Percentiles rank a stretch among this genome's conserved stretches.
Evolutionary conservation across 176 grass and related monocot species (phyloP).

Genomic region (Puccinellia tenuiflora): DNA sequence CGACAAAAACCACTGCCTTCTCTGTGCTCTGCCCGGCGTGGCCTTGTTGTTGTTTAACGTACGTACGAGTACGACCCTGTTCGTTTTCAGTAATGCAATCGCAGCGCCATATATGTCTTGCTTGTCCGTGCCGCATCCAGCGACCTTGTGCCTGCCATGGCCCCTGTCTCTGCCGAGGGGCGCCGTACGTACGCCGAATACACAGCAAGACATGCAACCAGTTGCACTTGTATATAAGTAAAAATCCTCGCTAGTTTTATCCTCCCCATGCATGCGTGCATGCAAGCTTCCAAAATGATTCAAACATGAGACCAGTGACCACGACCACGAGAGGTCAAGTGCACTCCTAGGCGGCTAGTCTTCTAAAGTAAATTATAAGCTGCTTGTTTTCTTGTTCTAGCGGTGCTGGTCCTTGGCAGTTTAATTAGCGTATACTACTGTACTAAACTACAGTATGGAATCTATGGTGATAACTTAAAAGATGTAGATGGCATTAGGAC

Average conservation of each 20-base stretch:
- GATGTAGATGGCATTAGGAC: not conserved
- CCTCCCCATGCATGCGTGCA: not conserved
- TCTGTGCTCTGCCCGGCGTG: not conserved
- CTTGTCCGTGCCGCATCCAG: conserved; percentile 45
- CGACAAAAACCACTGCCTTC: conserved; percentile 12
- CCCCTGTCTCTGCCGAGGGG: not conserved
- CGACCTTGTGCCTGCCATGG: not conserved
- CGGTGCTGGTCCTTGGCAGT: not conserved
- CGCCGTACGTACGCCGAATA: not conserved
- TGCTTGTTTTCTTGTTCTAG: not conserved
- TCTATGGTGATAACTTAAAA: not conserved
- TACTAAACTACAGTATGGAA: not conserved
- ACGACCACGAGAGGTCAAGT: not conserved
- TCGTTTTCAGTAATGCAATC: not conserved
- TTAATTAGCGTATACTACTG: not conserved
- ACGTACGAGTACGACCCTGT: not conserved
- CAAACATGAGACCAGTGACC: conserved; percentile 18
- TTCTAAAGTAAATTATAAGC: no score
- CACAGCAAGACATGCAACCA: not conserved
- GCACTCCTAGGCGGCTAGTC: not conserved
- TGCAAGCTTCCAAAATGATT: conserved; percentile 21
- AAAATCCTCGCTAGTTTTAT: conserved; percentile 8
- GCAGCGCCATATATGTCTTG: not conserved
- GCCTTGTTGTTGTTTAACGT: conserved; percentile 9
- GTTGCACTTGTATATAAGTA: not conserved